Percentiles rank a stretch among this genome's conserved stretches.
These are phyloP conservation scores for Xanthoparmelia taractica DNA, from an alignment of 495 filamentous ascomycete species.

Conservation along the genomic window DNA sequence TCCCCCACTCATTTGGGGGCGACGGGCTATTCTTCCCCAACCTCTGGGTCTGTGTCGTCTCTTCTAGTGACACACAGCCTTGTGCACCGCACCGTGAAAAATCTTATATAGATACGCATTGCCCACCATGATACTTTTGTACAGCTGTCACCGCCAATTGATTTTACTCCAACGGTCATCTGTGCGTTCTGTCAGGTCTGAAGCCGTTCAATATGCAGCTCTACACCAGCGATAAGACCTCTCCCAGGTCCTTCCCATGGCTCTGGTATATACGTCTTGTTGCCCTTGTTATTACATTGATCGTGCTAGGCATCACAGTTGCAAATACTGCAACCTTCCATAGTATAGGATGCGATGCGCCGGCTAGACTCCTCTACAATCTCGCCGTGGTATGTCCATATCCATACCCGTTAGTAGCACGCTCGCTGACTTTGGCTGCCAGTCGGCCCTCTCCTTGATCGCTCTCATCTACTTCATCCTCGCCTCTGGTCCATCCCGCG, in stretches of 20 bases:
- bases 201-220: constrained; percentile 13
- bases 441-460: constrained; percentile 24
- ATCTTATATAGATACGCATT: neutral
- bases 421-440: constrained; percentile 11
- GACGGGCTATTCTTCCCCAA: neutral
- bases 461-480: constrained; percentile 22
- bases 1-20: neutral
- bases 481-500: constrained; percentile 17
- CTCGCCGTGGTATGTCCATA: constrained; percentile 21
- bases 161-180: neutral
- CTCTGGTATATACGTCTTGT: constrained; percentile 23
- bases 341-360: constrained; percentile 16
- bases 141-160: neutral
- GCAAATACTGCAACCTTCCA: constrained; percentile 10
- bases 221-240: constrained; percentile 24
- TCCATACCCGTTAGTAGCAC: neutral
- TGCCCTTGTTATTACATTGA: constrained; percentile 21
- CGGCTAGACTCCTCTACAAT: constrained; percentile 21
- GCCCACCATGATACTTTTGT: neutral
- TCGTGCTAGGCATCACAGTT: constrained; percentile 22
- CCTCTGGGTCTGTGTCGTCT: neutral
- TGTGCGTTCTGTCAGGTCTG: neutral
- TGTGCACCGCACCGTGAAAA: neutral
- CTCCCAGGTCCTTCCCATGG: constrained; percentile 18
- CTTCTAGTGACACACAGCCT: neutral